Base-by-base conservation (phyloP, 768 basidiomycete genomes). In the Galerina sulciceps region DNA sequence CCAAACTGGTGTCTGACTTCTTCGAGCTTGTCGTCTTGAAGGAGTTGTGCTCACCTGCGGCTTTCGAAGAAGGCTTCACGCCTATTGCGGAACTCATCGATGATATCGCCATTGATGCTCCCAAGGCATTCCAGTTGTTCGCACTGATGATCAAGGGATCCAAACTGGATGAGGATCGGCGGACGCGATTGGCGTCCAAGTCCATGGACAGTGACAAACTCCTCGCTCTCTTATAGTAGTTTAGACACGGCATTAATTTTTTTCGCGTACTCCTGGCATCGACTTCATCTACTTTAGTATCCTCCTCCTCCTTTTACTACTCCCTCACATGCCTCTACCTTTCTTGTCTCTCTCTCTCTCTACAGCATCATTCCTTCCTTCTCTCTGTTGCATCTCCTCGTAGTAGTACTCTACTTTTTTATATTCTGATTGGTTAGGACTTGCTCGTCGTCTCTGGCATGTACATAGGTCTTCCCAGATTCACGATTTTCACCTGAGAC, bases 41-140 rank as follows among this genome's bases (percentile, higher is more conserved):
- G 75, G 79, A 77, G 41, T 75, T 88, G 31, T 86, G 88, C 62
- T 78, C 85, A 1, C 49, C 79, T 4, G 82, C 81, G 4, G 72
- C 82, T 3, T 88, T 97, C 71, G 89, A 93, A 74, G 82, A 88
- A 58, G 93, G 93, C 13, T 87, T 96, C 71, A 69, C 69, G 45
- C 80, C 83, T 0, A 80, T 85, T 50, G 85, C 88, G 23, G 92
- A 94, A 73, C 74, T 88, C 55, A 81, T 99, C 66, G 93, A 94
- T 66, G 95, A 98, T 69, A 84, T 95, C 57, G 88, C 89, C 31
- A 88, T 95, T 65, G 95, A 99, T 71, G 91, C 90, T 45, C 96
- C 96, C 9, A 89, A 88, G 67, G 96, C 94, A 0, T 89, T 89
- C 76, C 72, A 81, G 42, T 84, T 88, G 58, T 87, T 93, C 71